Base-by-base conservation (phyloP, 139 green algal genomes). In the Picochlorum sp. region DNA sequence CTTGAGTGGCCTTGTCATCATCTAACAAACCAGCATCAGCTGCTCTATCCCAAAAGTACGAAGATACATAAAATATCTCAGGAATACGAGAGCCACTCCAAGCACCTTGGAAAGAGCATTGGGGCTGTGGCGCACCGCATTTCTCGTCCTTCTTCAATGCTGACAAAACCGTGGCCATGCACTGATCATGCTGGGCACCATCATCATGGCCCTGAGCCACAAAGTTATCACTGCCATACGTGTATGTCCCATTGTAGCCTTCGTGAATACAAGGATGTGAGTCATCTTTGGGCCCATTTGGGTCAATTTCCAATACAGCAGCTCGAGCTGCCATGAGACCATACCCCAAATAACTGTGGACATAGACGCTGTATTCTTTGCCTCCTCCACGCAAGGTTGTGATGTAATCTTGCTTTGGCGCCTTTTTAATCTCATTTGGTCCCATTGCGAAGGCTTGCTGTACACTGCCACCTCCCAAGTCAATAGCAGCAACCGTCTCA, bases 321-420 rank as follows among this genome's bases (percentile, higher is more conserved):
- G 88, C 89, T 1, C 94, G 76, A 2, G 75, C 93, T 4, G 94
- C 94, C 93, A 98, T 98, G 37, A 99, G 76, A 13, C 94, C 94
- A 73, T 89, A 98, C 9, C 92, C 91, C 38, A 99, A 76, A 71
- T 98, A 97, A 65, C 82, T 92, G 73, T 97, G 83, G 20, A 98
- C 90, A 69, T 99, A 99, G 3, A 99, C 90, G 41, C 83, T 77
- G 83, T 94, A 96, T 0, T 45, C 71, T 20, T 65, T 54, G 3
- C 87, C 86, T 9, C 69, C 82, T 8, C 76, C 87, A 4, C 59
- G 69, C 8, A 97, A 74, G 38, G 74, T 67, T 2, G 68, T 81
- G 2, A 92, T 58, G 69, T 92, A 96, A 1, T 79, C 75, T 15
- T 49, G 23, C 7, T 82, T 49, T 10, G 84, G 84, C 0, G 89